Evolutionary conservation across 768 basidiomycete genomes (phyloP).

Genomic region (Panaeolus cyanescens): DNA sequence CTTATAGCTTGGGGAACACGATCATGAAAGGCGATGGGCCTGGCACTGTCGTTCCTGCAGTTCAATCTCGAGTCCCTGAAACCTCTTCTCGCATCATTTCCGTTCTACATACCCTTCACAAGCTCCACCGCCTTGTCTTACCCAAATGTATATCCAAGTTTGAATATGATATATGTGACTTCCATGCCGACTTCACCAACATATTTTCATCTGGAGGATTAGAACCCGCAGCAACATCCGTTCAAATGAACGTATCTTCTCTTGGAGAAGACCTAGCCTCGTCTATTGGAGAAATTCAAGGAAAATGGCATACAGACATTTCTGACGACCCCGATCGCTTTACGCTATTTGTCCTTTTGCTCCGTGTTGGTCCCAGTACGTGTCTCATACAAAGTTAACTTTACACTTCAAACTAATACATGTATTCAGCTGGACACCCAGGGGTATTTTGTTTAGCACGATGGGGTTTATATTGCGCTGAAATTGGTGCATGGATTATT

Average conservation of each 20-base stretch:
- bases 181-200: background rate
- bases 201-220: background rate
- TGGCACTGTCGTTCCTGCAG: background rate
- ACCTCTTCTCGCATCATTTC: background rate
- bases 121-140: background rate
- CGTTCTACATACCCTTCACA: background rate
- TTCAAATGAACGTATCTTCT: conserved; percentile 7
- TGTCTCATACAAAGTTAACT: no score
- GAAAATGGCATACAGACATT: background rate
- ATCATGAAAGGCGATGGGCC: no score
- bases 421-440: background rate
- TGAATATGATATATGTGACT: background rate
- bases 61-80: background rate
- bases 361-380: conserved; percentile 1
- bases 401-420: background rate
- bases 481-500: background rate
- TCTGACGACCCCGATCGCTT: background rate
- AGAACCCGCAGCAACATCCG: background rate
- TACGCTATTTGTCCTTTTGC: background rate
- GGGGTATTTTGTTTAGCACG: background rate
- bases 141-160: conserved; percentile 1
- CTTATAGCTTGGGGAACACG: background rate
- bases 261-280: background rate
- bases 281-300: background rate
- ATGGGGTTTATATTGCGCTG: background rate